These are phyloP conservation scores for Yarrowia alimentaria DNA, from an alignment of 805 yeast species.

Conservation along the genomic window DNA sequence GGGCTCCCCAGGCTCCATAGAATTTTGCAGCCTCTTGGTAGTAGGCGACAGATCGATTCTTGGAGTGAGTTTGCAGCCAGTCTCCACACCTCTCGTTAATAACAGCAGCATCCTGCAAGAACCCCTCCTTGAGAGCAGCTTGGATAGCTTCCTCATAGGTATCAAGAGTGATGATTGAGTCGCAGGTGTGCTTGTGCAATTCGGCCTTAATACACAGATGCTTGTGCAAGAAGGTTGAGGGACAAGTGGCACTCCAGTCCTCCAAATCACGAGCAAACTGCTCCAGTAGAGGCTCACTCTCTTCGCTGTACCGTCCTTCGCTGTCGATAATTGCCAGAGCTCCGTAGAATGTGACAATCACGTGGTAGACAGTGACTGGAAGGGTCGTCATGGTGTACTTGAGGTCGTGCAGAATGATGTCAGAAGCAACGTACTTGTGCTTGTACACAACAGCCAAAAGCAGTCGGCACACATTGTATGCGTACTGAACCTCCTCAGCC, in stretches of 20 bases:
- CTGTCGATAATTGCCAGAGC: conserved; percentile 36
- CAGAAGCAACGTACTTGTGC: conserved; percentile 33
- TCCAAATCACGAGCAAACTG: conserved; percentile 37
- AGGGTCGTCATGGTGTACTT: conserved; percentile 32
- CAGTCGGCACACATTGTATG: conserved; percentile 32
- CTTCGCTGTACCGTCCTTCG: conserved; percentile 30
- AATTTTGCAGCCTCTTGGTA: conserved; percentile 41
- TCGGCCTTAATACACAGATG: conserved; percentile 43
- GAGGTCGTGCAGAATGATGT: conserved; percentile 32
- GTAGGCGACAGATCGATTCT: conserved; percentile 42
- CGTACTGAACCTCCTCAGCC: conserved; percentile 32
- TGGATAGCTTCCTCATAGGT: conserved; percentile 48
- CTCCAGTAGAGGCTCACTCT: conserved; percentile 35
- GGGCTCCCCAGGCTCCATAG: conserved; percentile 35
- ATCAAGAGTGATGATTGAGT: conserved; percentile 46
- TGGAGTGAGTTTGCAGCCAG: conserved; percentile 40
- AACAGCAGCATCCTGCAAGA: conserved; percentile 44
- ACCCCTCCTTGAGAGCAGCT: conserved; percentile 39
- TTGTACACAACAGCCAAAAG: conserved; percentile 34
- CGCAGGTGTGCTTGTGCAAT: conserved; percentile 33
- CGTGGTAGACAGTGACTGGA: conserved; percentile 34
- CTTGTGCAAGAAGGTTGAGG: conserved; percentile 45
- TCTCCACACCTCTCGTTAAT: conserved; percentile 46
- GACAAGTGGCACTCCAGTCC: conserved; percentile 43
- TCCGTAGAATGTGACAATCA: conserved; percentile 34